Percentiles rank a stretch among this genome's conserved stretches.
Conservation (phyloP, 1,284 basidiomycete species). For the Puccinia hordei region DNA sequence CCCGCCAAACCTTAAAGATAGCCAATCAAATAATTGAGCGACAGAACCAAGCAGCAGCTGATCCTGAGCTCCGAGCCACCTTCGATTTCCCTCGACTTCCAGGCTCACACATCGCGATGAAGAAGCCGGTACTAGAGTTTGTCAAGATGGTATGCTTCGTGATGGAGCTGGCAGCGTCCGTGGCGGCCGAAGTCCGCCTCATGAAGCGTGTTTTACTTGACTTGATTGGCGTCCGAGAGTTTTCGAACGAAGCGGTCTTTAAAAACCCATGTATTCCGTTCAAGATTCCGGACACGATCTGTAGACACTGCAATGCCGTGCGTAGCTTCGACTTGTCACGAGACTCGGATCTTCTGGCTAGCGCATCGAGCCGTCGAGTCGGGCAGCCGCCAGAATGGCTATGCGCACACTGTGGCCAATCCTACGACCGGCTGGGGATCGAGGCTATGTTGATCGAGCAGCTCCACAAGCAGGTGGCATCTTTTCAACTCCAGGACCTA, state of each 20-base stretch:
- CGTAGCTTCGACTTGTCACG: slow-evolving; percentile 59
- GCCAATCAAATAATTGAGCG: slow-evolving; percentile 72
- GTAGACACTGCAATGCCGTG: slow-evolving; percentile 82
- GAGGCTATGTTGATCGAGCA: slow-evolving; percentile 82
- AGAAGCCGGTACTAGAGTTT: slow-evolving; percentile 82
- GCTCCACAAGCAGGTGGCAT: slow-evolving; percentile 71
- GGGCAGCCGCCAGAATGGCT: slow-evolving; percentile 57
- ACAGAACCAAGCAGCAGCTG: slow-evolving; percentile 63
- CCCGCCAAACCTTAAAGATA: slow-evolving; percentile 74
- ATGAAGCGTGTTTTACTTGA: slow-evolving; percentile 88
- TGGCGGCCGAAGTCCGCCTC: slow-evolving; percentile 80
- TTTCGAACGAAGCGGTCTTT: slow-evolving; percentile 74
- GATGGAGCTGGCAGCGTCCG: slow-evolving; percentile 74
- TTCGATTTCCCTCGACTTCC: slow-evolving; percentile 78
- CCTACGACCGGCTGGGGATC: slow-evolving; percentile 82
- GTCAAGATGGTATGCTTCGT: slow-evolving; percentile 85
- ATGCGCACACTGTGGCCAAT: slow-evolving; percentile 70
- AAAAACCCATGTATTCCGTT: slow-evolving; percentile 91
- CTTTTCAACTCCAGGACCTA: slow-evolving; percentile 81
- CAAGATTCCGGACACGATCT: slow-evolving; percentile 82
- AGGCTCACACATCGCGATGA: slow-evolving; percentile 75
- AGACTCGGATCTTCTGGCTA: slow-evolving; percentile 61
- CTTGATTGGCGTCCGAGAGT: slow-evolving; percentile 82
- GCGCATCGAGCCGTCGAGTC: slow-evolving; percentile 88
- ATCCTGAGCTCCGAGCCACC: slow-evolving; percentile 65